Percentiles rank a stretch among this genome's conserved stretches.
Evolutionary conservation across 176 grass and related monocot species (phyloP).

Genomic region (Oryza australiensis): DNA sequence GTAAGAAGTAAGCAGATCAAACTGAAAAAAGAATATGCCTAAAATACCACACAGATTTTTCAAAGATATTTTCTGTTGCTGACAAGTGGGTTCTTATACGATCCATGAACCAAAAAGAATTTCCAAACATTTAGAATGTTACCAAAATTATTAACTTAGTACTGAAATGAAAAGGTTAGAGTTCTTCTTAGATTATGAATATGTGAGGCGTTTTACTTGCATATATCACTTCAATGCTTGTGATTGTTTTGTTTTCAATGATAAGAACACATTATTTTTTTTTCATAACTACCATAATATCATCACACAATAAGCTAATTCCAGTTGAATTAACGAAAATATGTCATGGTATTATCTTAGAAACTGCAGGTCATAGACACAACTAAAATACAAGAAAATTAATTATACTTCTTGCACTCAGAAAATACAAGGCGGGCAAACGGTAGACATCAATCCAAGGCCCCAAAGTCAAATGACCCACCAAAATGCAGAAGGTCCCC

Average conservation of each 20-base stretch:
- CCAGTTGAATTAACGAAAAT: conserved; percentile 1
- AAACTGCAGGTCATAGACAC: not conserved
- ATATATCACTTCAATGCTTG: conserved; percentile 11
- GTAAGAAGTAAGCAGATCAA: not conserved
- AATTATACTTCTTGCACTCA: conserved; percentile 19
- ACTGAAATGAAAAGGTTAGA: not conserved
- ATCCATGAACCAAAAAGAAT: conserved; percentile 18
- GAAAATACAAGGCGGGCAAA: conserved; percentile 16
- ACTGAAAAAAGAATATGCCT: conserved; percentile 1
- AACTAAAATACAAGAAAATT: not conserved
- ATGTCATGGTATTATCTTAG: conserved; percentile 4
- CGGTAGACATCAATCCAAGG: conserved; percentile 20
- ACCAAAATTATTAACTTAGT: not conserved
- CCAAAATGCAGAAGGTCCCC: conserved; percentile 41
- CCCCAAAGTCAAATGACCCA: conserved; percentile 25
- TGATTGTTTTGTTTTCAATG: not conserved
- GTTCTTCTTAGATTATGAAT: not conserved
- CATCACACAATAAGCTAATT: not conserved
- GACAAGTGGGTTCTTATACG: not conserved
- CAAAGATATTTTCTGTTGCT: not conserved
- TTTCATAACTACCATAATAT: not conserved
- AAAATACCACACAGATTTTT: not conserved
- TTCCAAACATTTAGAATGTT: not conserved
- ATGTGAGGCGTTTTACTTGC: not conserved
- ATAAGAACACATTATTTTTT: not conserved